Conservation (phyloP, 345 rosid species). For the Kandelia obovata region DNA sequence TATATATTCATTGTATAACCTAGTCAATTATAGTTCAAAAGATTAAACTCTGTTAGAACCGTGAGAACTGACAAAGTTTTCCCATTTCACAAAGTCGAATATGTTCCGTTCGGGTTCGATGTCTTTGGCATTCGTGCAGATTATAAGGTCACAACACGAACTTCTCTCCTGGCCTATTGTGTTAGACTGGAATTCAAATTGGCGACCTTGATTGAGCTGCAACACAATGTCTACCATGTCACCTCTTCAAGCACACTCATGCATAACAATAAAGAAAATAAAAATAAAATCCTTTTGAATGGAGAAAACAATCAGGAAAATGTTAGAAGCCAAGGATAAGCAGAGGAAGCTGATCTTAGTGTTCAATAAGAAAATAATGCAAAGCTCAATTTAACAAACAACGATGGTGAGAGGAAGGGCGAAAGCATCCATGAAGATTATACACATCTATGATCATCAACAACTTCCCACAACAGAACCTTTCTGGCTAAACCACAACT, state of each 20-base stretch:
- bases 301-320: background rate
- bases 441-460: slow-evolving; percentile 11
- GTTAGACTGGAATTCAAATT: no score
- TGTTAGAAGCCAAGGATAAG: background rate
- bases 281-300: background rate
- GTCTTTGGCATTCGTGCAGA: no score
- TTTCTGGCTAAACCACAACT: background rate
- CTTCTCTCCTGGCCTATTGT: no score
- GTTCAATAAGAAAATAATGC: background rate
- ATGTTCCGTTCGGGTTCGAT: no score
- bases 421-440: slow-evolving; percentile 8
- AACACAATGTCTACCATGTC: no score
- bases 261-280: background rate
- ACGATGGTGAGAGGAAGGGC: background rate
- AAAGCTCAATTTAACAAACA: slow-evolving; percentile 6
- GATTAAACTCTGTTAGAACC: no score
- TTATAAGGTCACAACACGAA: no score
- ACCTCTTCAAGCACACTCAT: background rate
- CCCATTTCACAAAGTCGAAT: no score
- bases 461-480: background rate
- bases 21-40: no score
- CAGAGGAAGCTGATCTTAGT: background rate
- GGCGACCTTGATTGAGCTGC: no score
- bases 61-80: no score
- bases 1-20: no score